Conservation (phyloP, 2,329 filamentous ascomycete genomes). For the Aspergillus brunneoviolaceus region DNA sequence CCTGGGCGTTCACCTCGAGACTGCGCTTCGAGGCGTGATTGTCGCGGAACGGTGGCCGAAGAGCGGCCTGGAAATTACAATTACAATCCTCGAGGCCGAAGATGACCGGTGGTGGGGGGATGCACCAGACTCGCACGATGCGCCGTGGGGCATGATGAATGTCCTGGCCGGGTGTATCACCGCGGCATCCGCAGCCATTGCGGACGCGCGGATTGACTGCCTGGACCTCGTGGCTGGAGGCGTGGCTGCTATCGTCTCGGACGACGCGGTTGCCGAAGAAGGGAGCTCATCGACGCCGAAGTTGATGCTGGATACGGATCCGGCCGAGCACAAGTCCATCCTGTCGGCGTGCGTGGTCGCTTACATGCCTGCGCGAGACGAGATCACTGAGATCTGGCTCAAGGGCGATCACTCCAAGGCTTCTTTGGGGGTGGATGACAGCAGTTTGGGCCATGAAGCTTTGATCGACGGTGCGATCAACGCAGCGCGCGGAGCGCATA, state of each 20-base stretch:
- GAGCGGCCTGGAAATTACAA: constrained; percentile 90
- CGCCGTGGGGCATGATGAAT: constrained; percentile 86
- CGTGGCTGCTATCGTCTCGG: constrained; percentile 74
- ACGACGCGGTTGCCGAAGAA: constrained; percentile 22
- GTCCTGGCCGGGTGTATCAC: constrained; percentile 90
- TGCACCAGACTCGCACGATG: constrained; percentile 50
- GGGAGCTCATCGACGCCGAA: constrained; percentile 25
- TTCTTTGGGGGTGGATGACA: constrained; percentile 33
- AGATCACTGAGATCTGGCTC: constrained; percentile 92
- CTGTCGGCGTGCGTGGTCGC: constrained; percentile 84
- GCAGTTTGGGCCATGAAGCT: constrained; percentile 47
- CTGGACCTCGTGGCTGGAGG: constrained; percentile 87
- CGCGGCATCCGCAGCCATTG: constrained; percentile 86
- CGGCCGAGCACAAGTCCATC: constrained; percentile 74
- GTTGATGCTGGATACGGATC: constrained; percentile 73
- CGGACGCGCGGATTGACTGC: constrained; percentile 93
- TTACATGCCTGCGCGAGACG: constrained; percentile 81
- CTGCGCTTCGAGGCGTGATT: constrained; percentile 81
- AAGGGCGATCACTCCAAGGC: constrained; percentile 64
- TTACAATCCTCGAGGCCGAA: constrained; percentile 91
- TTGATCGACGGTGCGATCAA: constrained; percentile 64
- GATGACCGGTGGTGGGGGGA: constrained; percentile 71
- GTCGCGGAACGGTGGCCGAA: constrained; percentile 98
- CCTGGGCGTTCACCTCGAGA: constrained; percentile 85
- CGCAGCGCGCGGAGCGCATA: constrained; percentile 59